These are phyloP conservation scores for Microthlaspi erraticum DNA, from an alignment of 345 rosid species.

Conservation along the genomic window DNA sequence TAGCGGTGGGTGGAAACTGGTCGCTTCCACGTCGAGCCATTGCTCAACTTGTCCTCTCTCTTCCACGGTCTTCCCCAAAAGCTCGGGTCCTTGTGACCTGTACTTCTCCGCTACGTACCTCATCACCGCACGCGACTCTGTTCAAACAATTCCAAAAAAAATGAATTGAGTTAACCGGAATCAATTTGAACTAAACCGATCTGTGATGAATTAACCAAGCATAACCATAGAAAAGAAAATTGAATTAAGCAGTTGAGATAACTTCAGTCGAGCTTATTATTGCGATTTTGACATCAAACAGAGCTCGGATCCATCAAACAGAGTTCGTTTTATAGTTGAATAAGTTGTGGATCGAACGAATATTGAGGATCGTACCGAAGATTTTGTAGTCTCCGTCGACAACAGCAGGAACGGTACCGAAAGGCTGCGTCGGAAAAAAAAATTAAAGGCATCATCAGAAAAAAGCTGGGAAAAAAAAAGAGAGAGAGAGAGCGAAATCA, in stretches of 20 bases:
- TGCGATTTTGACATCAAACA: background rate
- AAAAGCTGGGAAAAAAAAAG: background rate
- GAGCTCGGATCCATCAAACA: background rate
- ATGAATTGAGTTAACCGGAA: background rate
- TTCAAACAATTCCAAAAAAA: background rate
- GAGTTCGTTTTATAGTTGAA: background rate
- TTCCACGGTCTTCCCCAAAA: constrained; percentile 28
- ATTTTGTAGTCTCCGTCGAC: constrained; percentile 72
- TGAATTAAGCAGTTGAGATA: background rate
- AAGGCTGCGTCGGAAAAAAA: constrained; percentile 55
- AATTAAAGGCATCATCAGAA: constrained; percentile 27
- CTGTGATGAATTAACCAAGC: background rate
- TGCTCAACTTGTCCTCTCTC: too few species aligned
- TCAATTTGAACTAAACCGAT: background rate
- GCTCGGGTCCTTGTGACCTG: too few species aligned
- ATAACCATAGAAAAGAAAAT: background rate
- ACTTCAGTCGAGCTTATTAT: too few species aligned
- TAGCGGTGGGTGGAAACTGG: too few species aligned
- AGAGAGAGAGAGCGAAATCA: background rate
- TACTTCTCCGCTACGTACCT: constrained; percentile 45
- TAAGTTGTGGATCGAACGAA: background rate
- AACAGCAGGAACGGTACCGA: constrained; percentile 68
- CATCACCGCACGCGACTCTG: constrained; percentile 76
- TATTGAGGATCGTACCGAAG: constrained; percentile 52
- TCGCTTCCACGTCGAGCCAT: too few species aligned